These are phyloP conservation scores for Angophora floribunda DNA, from an alignment of 345 rosid genomes.

Conservation along the genomic window DNA sequence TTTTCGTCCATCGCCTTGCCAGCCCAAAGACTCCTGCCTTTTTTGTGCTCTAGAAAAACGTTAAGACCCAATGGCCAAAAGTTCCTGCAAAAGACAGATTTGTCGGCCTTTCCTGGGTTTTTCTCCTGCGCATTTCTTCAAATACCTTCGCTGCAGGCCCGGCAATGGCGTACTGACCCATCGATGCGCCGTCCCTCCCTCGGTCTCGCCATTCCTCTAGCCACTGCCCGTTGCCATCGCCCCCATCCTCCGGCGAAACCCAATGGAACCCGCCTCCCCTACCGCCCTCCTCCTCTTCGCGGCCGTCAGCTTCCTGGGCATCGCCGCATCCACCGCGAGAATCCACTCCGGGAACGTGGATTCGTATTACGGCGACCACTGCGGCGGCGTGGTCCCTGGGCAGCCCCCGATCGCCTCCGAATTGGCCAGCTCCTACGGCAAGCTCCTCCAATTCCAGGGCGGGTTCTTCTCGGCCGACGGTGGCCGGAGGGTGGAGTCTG, in stretches of 20 bases:
- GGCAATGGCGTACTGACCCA: background rate
- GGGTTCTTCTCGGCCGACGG: conserved; percentile 12
- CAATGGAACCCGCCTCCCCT: background rate
- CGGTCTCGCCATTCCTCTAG: background rate
- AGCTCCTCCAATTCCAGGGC: background rate
- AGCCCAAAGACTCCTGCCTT: background rate
- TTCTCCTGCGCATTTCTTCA: background rate
- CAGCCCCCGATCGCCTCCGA: conserved; percentile 14
- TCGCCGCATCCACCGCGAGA: conserved; percentile 1
- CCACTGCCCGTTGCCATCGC: background rate
- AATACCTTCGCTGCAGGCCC: background rate
- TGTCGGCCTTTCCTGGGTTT: background rate
- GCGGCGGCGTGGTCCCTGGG: conserved; percentile 37
- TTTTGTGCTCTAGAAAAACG: background rate
- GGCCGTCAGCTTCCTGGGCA: conserved; percentile 6
- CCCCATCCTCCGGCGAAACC: background rate
- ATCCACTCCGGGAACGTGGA: background rate
- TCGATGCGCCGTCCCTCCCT: background rate
- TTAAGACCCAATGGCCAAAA: background rate
- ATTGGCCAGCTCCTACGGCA: conserved; percentile 11
- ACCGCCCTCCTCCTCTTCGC: background rate
- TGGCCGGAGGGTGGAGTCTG: background rate
- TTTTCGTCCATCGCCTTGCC: background rate
- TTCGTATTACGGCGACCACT: conserved; percentile 36
- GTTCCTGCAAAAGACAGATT: background rate